These are phyloP conservation scores for Trichoderma harzianum DNA, from an alignment of 2,329 filamentous ascomycete species.

Conservation along the genomic window DNA sequence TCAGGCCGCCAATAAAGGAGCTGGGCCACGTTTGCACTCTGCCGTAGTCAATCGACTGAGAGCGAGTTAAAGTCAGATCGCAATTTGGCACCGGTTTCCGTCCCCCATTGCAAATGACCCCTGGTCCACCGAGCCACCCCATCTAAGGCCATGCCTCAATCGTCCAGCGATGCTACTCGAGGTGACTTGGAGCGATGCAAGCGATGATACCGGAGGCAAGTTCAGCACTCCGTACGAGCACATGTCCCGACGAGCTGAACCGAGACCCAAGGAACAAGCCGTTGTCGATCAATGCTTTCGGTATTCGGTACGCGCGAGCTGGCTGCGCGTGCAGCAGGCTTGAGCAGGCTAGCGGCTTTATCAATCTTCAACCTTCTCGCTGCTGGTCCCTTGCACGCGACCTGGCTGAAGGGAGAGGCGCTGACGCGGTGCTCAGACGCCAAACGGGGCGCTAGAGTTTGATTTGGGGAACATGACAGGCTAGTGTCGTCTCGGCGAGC, in stretches of 20 bases:
- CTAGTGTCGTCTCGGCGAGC: conserved; percentile 12
- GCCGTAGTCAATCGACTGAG: not conserved
- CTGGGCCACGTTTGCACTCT: not conserved
- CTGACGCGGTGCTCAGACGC: conserved; percentile 2
- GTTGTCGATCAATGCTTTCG: not conserved
- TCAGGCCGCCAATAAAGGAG: not conserved
- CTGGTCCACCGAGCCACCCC: not conserved
- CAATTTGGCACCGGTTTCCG: not conserved
- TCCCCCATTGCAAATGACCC: not conserved
- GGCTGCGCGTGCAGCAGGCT: not conserved
- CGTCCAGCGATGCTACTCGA: not conserved
- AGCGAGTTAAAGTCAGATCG: not conserved
- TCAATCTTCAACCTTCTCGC: not conserved
- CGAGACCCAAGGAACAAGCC: not conserved
- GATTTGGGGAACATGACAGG: not conserved
- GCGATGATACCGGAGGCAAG: not conserved
- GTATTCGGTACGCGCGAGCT: not conserved
- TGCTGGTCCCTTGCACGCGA: not conserved
- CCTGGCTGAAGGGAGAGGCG: conserved; percentile 8
- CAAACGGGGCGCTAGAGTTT: conserved; percentile 12
- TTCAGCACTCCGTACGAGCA: not conserved
- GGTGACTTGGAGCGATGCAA: not conserved
- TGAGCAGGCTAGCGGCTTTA: not conserved
- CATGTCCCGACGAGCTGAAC: not conserved
- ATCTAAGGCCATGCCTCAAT: not conserved